A percentile compares a stretch with the other conserved stretches of the same genome.
These are phyloP conservation scores for Coniochaeta sp. DNA, from an alignment of 2,329 filamentous ascomycete species.

Conservation along the genomic window DNA sequence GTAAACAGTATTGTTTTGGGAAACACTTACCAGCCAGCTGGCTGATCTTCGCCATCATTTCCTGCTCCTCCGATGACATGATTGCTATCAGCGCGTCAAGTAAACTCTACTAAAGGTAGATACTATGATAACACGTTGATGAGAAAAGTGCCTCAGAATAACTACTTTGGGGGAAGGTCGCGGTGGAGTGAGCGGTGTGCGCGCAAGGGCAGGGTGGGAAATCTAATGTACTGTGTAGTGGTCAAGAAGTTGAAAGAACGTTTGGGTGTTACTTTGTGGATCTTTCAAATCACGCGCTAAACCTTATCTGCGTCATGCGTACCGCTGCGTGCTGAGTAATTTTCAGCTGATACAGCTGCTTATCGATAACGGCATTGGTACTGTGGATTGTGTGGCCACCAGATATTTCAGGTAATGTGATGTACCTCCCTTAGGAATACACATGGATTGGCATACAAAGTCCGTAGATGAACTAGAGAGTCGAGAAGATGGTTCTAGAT, in stretches of 20 bases:
- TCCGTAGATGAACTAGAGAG: no score
- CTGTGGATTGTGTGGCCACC: no score
- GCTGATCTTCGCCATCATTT: slow-evolving; percentile 46
- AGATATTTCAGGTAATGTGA: no score
- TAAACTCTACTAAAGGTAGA: background rate
- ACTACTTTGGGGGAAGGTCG: background rate
- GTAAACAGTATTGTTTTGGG: no score
- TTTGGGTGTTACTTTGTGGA: background rate
- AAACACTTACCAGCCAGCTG: slow-evolving; percentile 37
- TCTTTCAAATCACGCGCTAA: background rate
- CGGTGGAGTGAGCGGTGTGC: background rate
- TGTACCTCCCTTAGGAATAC: no score
- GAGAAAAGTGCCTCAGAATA: background rate
- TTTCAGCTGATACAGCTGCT: background rate
- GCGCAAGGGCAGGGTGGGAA: background rate
- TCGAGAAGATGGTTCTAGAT: no score
- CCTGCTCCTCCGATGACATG: slow-evolving; percentile 44
- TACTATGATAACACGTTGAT: background rate
- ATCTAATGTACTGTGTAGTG: no score
- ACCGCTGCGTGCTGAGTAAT: background rate
- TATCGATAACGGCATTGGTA: background rate
- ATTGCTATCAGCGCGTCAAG: background rate
- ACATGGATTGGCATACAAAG: background rate
- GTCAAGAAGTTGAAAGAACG: background rate
- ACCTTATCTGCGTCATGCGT: background rate